phyloP scores from a whole-genome alignment of 306 rosid species.

The Lathyrus tuberosus region DNA sequence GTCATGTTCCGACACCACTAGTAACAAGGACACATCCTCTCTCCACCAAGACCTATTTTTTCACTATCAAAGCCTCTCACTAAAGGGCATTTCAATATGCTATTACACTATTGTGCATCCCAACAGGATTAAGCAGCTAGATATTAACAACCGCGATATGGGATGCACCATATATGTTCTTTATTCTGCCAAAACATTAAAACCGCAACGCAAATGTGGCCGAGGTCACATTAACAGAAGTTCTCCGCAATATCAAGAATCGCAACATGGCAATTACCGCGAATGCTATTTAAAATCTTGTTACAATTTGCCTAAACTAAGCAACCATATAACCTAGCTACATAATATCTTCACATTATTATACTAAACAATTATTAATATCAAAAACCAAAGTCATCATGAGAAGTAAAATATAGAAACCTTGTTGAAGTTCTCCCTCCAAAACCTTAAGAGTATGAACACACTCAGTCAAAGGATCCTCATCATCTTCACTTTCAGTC shows the following conservation, averaged over 20 bases:
- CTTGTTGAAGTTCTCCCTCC: constrained; percentile 73
- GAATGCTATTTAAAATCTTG: background rate
- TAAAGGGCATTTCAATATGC: background rate
- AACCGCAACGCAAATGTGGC: background rate
- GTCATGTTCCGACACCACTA: background rate
- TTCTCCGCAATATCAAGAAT: background rate
- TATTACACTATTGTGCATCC: background rate
- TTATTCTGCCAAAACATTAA: background rate
- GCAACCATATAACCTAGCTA: background rate
- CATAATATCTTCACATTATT: background rate
- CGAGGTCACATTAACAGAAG: no score
- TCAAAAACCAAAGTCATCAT: background rate
- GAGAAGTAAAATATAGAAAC: constrained; percentile 44
- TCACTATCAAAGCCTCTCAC: background rate
- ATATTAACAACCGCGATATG: background rate
- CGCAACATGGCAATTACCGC: background rate
- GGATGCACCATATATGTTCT: background rate
- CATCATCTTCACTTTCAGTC: background rate
- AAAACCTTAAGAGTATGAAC: constrained; percentile 60
- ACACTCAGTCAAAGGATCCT: constrained; percentile 64
- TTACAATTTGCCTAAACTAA: background rate
- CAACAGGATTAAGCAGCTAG: background rate
- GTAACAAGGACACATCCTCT: background rate
- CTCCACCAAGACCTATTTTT: background rate
- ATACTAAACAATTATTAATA: background rate